phyloP scores from a whole-genome alignment of 73 alveolate species.

The Uronychia setigera region DNA sequence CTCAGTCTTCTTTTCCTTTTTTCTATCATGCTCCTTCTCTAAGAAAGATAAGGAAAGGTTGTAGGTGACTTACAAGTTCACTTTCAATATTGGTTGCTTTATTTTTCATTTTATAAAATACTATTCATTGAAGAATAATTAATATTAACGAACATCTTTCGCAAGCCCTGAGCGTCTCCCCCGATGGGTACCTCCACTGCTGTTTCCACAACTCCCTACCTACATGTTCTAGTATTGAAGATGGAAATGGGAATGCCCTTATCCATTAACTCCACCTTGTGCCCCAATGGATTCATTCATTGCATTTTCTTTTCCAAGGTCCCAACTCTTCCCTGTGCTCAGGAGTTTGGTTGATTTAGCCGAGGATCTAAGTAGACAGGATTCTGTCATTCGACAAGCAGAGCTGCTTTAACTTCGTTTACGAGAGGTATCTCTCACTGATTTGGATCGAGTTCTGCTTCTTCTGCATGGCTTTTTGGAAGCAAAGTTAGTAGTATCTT shows the following conservation, averaged over 20 bases:
- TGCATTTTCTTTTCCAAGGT: background rate
- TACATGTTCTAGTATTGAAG: background rate
- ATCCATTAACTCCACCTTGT: background rate
- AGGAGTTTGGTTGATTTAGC: background rate
- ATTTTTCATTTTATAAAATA: too few relatives aligned
- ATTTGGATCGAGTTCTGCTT: background rate
- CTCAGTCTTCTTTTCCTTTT: too few relatives aligned
- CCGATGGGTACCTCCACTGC: background rate
- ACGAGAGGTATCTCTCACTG: background rate
- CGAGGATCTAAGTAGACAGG: background rate
- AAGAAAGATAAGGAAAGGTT: too few relatives aligned
- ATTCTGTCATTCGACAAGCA: background rate
- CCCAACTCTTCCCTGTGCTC: conserved; percentile 1
- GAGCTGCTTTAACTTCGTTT: background rate
- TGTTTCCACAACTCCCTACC: background rate
- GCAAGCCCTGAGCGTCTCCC: background rate
- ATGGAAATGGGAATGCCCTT: background rate
- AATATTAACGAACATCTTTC: background rate
- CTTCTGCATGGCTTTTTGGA: background rate
- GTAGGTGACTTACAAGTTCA: too few relatives aligned
- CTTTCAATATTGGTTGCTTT: too few relatives aligned
- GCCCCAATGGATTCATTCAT: background rate
- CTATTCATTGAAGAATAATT: too few relatives aligned
- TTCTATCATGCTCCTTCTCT: too few relatives aligned
- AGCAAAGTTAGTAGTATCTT: background rate